These are phyloP conservation scores for Zoysia japonica DNA, from an alignment of 176 grass and related monocot species.

Conservation along the genomic window DNA sequence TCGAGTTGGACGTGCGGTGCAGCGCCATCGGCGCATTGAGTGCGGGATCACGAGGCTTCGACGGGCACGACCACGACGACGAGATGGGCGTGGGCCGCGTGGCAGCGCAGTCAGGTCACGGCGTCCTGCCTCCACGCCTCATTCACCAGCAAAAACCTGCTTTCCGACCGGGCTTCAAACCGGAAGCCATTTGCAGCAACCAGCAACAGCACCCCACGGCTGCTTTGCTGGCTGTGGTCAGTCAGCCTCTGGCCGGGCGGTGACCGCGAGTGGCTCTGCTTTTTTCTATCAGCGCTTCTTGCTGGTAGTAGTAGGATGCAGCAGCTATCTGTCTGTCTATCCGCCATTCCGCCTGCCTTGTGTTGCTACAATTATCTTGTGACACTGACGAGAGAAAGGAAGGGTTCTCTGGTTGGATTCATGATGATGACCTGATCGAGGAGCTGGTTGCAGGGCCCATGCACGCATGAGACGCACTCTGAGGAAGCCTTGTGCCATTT, in stretches of 20 bases:
- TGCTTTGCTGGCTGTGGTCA: not conserved
- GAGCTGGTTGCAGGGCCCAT: not conserved
- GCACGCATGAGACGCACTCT: conserved; percentile 5
- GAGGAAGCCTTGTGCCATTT: no score
- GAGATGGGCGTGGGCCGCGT: not conserved
- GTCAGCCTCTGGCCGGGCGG: not conserved
- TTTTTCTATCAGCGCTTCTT: not conserved
- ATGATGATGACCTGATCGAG: conserved; percentile 4
- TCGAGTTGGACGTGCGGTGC: not conserved
- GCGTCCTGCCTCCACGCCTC: conserved; percentile 4
- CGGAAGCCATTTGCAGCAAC: conserved; percentile 15
- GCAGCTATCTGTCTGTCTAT: not conserved
- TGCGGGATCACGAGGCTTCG: conserved; percentile 33
- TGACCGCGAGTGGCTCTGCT: not conserved
- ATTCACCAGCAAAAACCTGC: not conserved
- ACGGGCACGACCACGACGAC: not conserved
- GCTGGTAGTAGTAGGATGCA: not conserved
- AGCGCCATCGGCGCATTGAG: conserved; percentile 17
- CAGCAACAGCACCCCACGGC: not conserved
- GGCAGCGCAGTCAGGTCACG: conserved; percentile 27
- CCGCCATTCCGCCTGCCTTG: not conserved
- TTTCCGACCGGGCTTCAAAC: conserved; percentile 8
- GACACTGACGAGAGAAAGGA: not conserved
- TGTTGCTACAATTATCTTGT: not conserved
- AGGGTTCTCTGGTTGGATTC: not conserved